Evolutionary conservation across 352 stramenopile genomes (phyloP).

Genomic region (Globisporangium middletonii): DNA sequence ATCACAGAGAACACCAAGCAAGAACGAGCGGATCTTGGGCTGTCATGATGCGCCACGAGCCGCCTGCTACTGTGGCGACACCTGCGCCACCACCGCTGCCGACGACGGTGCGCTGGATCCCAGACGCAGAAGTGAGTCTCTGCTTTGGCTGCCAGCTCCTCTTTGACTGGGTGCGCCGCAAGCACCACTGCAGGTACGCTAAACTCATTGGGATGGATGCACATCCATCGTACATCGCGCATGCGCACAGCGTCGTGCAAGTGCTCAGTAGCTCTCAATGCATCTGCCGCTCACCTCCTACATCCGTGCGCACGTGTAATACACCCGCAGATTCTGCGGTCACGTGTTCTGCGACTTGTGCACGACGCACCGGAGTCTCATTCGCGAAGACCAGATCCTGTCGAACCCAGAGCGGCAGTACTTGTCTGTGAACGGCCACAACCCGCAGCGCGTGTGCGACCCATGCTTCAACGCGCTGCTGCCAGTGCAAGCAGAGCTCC

Average conservation of each 20-base stretch:
- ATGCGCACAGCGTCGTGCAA: not conserved
- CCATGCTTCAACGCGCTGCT: slow-evolving; percentile 56
- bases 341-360: slow-evolving; percentile 77
- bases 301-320: not conserved
- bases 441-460: slow-evolving; percentile 81
- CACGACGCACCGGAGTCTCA: slow-evolving; percentile 61
- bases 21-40: not conserved
- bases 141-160: slow-evolving; percentile 75
- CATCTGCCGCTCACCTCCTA: slow-evolving; percentile 7
- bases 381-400: slow-evolving; percentile 72
- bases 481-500: slow-evolving; percentile 58
- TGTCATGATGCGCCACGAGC: slow-evolving; percentile 8
- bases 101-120: slow-evolving; percentile 78
- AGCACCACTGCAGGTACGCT: slow-evolving; percentile 82
- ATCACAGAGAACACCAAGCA: not conserved
- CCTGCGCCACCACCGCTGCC: slow-evolving; percentile 15
- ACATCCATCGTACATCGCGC: not conserved
- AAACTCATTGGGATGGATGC: not conserved
- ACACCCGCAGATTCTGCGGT: slow-evolving; percentile 46
- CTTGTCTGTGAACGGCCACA: slow-evolving; percentile 71
- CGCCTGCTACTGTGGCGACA: not conserved
- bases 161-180: slow-evolving; percentile 86
- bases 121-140: slow-evolving; percentile 71
- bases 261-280: not conserved
- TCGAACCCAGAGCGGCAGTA: slow-evolving; percentile 65